Base-by-base conservation (phyloP, 331 rosid genomes). In the Stylosanthes scabra region DNA sequence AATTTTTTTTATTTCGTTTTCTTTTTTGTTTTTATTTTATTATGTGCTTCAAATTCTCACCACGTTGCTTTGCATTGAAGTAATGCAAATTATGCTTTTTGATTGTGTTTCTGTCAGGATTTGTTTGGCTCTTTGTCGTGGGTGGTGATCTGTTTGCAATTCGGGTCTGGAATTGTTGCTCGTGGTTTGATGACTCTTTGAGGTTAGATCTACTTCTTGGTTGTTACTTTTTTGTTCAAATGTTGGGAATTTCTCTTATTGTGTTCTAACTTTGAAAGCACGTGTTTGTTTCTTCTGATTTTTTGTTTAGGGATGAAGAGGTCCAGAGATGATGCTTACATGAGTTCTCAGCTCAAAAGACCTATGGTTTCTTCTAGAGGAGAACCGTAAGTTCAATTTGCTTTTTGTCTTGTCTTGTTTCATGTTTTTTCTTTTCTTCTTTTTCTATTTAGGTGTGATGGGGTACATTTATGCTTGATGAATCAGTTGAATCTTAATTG, bases 291-390 rank as follows among this genome's bases (percentile, higher is more conserved):
- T 63, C 72, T 66, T 80, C 65, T 14, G 54, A 42, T 71, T 60
- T 5, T 5, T 79, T 77, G 65, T 41, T 66, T 66, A 52, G 85
- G 68, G 81, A 94, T 94, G 99, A 91, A 91, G 90, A 89, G 97
- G 95, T 86, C 91, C n/a, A 86, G 93, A 60, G 99, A 91, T 75
- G 96, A 94, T 59, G 93, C 68, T 83, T 89, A 63, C 75, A 80
- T 78, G 87, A 89, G 89, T 70, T 86, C 98, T 69, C 98, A 94
- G 80, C 91, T 81, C 70, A 94, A 85, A 83, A 91, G 95, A 15
- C 91, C 96, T 9, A 10, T 86, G 85, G 59, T 83, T 49, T 79
- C 92, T 55, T 80, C 96, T 65, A 84, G 93, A 77, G 91, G 86
- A 78, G 97, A 93, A 83, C 57, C 89, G 97, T 93, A 71, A 85